Evolutionary conservation across 768 basidiomycete species (phyloP), one percentile per base, ranked within the genome.

Genomic region (Termitomyces bulborhizus): DNA sequence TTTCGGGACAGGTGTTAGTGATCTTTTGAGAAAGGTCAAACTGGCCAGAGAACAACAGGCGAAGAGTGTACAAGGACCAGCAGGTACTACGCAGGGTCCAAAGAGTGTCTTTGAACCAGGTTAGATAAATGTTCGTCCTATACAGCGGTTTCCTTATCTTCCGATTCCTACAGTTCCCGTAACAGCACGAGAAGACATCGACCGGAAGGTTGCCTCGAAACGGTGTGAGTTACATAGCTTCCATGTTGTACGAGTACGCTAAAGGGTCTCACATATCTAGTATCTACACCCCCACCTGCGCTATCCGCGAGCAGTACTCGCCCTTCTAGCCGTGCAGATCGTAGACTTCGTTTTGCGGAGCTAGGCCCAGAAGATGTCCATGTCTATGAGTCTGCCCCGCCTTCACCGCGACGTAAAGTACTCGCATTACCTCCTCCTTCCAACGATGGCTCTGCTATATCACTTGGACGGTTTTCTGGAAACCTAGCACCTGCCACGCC

Each of bases 331-430:
- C 82, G 68, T 68, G 76, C 66, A 50, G 81, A 69, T 58, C 77
- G 85, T 13, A 82, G 71, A 59, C 69, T 92, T 31, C 83, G 90
- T 16, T 93, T 93, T 62, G 87, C 89, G 32, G 84, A 91, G 39
- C 73, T 90, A 15, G 81, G 78, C 1, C 82, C 88, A 0, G 69
- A 79, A n/a, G 87, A 92, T 63, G 82, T 93, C 2, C 78, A 90
- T 67, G 85, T 93, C 1, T 93, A 93, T 63, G 87, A 90, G 62
- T 91, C 90, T 13, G 85, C 82, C 1, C 90, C 89, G 4, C 73
- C 86, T 1, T 90, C 91, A 3, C 90, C 90, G 0, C 76, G 75
- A n/a, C 80, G 77, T 57, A 79, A 76, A 56, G 64, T 71, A 0
- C 70, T 90, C 1, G 83, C 89, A 0, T 73, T 89, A 2, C 84